Percentiles rank a stretch among this genome's conserved stretches.
Conservation (phyloP, 1,284 basidiomycete species). For the Pseudozyma pruni region DNA sequence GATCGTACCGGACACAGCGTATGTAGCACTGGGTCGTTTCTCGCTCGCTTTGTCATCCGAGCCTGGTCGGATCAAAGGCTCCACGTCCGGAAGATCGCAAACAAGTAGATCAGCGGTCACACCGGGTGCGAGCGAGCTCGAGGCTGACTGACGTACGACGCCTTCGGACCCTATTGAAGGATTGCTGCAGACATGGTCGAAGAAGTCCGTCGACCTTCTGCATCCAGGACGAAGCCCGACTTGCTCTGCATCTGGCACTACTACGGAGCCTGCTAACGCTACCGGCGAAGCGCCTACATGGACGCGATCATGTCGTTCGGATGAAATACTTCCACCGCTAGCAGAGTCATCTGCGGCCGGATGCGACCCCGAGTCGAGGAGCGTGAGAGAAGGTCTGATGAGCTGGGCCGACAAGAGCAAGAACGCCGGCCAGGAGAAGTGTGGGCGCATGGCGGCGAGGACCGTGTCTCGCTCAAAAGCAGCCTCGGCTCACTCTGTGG, state of each 20-base stretch:
- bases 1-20: conserved; percentile 43
- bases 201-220: conserved; percentile 45
- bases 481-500: not conserved
- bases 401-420: conserved; percentile 9
- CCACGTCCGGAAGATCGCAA: conserved; percentile 38
- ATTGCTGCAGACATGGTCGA: conserved; percentile 37
- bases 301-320: no score
- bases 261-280: conserved; percentile 2
- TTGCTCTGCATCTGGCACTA: conserved; percentile 8
- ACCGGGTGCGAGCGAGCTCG: not conserved
- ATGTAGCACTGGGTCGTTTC: conserved; percentile 10
- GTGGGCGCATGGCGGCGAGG: conserved; percentile 16
- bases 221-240: conserved; percentile 26
- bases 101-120: conserved; percentile 38
- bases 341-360: not conserved
- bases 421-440: conserved; percentile 7
- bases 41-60: not conserved
- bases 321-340: not conserved
- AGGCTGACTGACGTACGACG: not conserved
- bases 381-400: conserved; percentile 3
- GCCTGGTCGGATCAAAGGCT: conserved; percentile 26
- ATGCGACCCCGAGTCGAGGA: conserved; percentile 24
- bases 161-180: not conserved
- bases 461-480: not conserved
- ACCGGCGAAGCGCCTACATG: not conserved